Base-by-base conservation (phyloP, 345 rosid species). In the Leavenworthia alabamica region DNA sequence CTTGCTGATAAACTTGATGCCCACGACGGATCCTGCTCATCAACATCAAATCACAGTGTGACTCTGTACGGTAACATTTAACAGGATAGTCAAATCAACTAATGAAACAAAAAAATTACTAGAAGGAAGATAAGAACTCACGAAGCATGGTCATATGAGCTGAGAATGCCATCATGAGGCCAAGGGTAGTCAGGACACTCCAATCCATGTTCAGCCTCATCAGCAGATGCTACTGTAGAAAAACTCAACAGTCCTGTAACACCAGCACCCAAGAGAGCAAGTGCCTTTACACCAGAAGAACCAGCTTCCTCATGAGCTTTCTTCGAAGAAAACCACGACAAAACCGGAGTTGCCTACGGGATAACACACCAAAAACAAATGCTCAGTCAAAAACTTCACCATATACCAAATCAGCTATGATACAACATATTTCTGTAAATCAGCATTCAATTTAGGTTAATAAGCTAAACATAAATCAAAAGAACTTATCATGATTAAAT, bases 91-190 rank as follows among this genome's bases (percentile, higher is more conserved):
- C 40, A 26, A 17, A 0, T 17, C 1, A 35, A 6, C 49, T 14
- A 2, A 29, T 40, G 40, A 24, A 45, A 14, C 20, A 4, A n/a
- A 37, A 7, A 31, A 16, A 9, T 26, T 51, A 39, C 26, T 58
- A 60, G 3, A 50, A 23, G 9, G 5, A 26, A 41, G 26, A 22
- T 6, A 32, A 39, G 40, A 19, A 85, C 99, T 88, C 72, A 94
- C 99, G 99, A 94, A 36, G 97, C 89, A 79, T 94, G 99, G 73
- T 94, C 97, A 53, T 94, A 94, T 42, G 99, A 94, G 73, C 97
- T 88, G 23, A 94, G 90, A 67, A 94, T 94, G 74, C 99, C 99
- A 54, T 76, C 32, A 66, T 94, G 99, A 77, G 99, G 99, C 99
- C 99, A 94, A 55, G 99, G 99, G 80, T 94, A 94, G 68, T 46